Evolutionary conservation across 495 filamentous ascomycete genomes (phyloP).

Genomic region (Pseudoneurospora amorphoporcata): DNA sequence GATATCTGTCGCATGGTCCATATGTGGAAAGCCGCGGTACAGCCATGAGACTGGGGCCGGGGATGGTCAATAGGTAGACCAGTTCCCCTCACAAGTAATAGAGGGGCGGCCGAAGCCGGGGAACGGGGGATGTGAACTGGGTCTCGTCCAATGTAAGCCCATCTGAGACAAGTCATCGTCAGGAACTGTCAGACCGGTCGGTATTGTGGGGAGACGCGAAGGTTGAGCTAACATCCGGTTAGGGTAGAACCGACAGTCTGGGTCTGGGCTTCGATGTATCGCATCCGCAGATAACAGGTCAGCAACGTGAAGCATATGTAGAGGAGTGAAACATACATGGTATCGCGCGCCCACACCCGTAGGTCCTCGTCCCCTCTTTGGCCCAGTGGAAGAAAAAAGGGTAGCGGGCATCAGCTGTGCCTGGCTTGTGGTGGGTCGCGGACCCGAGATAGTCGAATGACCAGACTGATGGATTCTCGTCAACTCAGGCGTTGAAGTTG

Average conservation of each 20-base stretch:
- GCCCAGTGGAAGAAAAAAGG: not conserved
- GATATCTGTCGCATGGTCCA: not conserved
- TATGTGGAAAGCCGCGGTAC: not conserved
- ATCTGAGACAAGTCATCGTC: not conserved
- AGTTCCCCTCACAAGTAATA: not conserved
- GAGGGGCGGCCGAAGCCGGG: not conserved
- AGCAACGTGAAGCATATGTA: not conserved
- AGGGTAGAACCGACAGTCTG: not conserved
- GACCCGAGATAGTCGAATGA: not conserved
- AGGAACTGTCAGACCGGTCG: not conserved
- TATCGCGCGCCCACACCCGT: not conserved
- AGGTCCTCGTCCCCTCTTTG: not conserved
- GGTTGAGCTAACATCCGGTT: not conserved
- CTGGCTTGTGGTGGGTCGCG: not conserved
- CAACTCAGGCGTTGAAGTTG: not conserved
- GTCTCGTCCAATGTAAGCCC: not conserved
- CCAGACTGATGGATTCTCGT: not conserved
- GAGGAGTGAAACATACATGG: not conserved
- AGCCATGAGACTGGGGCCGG: not conserved
- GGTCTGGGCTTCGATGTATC: not conserved
- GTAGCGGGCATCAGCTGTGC: not conserved
- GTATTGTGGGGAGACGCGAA: not conserved
- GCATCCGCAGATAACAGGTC: not conserved
- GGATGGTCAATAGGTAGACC: not conserved
- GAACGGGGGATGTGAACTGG: not conserved